Evolutionary conservation across 768 basidiomycete genomes (phyloP).

Genomic region (Pleurotus salmoneostramineus): DNA sequence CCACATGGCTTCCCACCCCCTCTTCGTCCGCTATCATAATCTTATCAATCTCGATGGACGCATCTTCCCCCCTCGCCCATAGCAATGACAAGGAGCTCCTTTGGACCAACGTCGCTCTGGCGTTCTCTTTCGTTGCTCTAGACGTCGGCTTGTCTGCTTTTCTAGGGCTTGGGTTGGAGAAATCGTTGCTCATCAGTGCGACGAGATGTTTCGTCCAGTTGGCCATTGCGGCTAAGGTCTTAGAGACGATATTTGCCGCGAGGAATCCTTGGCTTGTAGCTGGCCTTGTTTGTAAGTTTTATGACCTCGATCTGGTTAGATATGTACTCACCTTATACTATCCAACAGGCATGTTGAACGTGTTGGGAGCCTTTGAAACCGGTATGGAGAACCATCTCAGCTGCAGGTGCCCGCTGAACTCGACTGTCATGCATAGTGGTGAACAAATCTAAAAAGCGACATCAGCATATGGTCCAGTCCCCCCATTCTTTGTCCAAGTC

Average conservation of each 20-base stretch:
- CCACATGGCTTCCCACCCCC: no score
- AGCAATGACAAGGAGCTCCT: conserved; percentile 26
- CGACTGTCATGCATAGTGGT: conserved; percentile 40
- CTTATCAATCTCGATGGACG: not conserved
- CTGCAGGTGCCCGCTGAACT: not conserved
- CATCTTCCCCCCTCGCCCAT: not conserved
- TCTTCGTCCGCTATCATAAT: not conserved
- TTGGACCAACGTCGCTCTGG: conserved; percentile 77
- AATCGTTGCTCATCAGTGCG: conserved; percentile 65
- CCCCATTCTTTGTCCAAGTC: not conserved
- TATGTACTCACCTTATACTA: not conserved
- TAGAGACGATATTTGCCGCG: conserved; percentile 74
- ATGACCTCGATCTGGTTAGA: not conserved
- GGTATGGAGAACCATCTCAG: conserved; percentile 37
- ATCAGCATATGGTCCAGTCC: conserved; percentile 60
- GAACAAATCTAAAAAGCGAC: conserved; percentile 75
- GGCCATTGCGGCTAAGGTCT: conserved; percentile 62
- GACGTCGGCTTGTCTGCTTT: conserved; percentile 61
- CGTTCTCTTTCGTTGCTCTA: conserved; percentile 71
- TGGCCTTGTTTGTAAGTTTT: conserved; percentile 62
- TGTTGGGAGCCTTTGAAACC: conserved; percentile 75
- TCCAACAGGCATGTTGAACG: conserved; percentile 57
- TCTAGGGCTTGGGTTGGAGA: conserved; percentile 66
- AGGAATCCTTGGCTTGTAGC: conserved; percentile 73
- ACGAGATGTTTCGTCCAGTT: conserved; percentile 77